Evolutionary conservation across 2,329 filamentous ascomycete genomes (phyloP).

Genomic region (Aspergillus tubingensis): DNA sequence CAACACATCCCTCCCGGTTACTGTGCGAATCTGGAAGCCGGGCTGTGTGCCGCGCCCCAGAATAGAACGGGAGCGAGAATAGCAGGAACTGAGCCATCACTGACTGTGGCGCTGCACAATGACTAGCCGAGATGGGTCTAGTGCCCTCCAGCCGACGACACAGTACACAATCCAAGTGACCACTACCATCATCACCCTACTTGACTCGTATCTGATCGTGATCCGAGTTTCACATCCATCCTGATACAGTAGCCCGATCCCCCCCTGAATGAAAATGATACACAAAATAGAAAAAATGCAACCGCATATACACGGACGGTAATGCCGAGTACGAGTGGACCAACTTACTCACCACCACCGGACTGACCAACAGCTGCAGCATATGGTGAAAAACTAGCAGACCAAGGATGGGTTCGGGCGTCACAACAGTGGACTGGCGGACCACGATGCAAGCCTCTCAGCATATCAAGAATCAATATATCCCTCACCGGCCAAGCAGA

Average conservation of each 20-base stretch:
- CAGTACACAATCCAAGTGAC: background rate
- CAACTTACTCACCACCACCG: background rate
- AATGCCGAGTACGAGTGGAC: background rate
- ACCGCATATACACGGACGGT: background rate
- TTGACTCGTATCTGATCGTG: background rate
- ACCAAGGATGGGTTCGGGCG: background rate
- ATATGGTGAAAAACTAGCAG: background rate
- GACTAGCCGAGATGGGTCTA: background rate
- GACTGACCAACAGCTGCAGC: background rate
- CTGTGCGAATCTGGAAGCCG: too few relatives aligned
- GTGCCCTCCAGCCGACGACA: background rate
- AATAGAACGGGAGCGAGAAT: too few relatives aligned
- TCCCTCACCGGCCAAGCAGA: background rate
- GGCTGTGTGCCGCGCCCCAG: too few relatives aligned
- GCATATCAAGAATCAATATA: background rate
- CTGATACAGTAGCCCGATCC: background rate
- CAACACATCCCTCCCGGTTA: too few relatives aligned
- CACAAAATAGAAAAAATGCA: background rate
- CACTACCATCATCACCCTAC: background rate
- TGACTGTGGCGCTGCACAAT: background rate
- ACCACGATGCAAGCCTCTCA: slow-evolving; percentile 1
- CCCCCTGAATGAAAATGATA: background rate
- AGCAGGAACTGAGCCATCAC: too few relatives aligned
- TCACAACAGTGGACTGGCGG: background rate
- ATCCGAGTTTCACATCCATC: background rate